Percentiles rank a stretch among this genome's conserved stretches.
phyloP scores from a whole-genome alignment of 345 rosid genomes.

The Eucalyptus curtisii region DNA sequence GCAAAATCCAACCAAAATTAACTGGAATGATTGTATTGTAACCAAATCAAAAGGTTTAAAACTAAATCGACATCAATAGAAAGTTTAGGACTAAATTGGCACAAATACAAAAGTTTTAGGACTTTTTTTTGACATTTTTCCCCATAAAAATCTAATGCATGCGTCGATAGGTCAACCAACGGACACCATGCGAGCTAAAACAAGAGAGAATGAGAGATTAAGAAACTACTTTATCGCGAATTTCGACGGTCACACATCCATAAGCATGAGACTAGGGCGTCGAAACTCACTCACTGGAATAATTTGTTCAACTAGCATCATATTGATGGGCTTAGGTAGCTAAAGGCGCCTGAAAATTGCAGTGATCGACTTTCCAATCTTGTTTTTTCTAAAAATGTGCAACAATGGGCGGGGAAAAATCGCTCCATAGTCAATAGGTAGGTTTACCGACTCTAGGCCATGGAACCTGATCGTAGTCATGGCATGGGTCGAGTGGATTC shows the following conservation, averaged over 20 bases:
- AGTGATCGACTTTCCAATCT: neutral
- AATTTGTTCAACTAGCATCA: neutral
- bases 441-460: neutral
- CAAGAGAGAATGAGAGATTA: neutral
- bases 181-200: neutral
- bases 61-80: too few relatives aligned
- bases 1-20: accelerated
- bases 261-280: neutral
- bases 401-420: neutral
- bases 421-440: neutral
- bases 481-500: neutral
- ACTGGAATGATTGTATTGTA: accelerated
- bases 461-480: neutral
- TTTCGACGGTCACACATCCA: accelerated
- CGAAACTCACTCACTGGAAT: neutral
- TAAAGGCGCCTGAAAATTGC: neutral
- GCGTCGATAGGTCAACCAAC: neutral
- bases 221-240: neutral
- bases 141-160: neutral
- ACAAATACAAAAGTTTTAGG: too few relatives aligned
- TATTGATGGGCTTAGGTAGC: neutral
- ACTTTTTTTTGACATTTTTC: too few relatives aligned
- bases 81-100: accelerated
- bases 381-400: neutral
- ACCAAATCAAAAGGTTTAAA: too few relatives aligned